A percentile compares a stretch with the other conserved stretches of the same genome.
These are phyloP conservation scores for Buddleja alternifolia DNA, from an alignment of 257 asterid genomes.

Conservation along the genomic window DNA sequence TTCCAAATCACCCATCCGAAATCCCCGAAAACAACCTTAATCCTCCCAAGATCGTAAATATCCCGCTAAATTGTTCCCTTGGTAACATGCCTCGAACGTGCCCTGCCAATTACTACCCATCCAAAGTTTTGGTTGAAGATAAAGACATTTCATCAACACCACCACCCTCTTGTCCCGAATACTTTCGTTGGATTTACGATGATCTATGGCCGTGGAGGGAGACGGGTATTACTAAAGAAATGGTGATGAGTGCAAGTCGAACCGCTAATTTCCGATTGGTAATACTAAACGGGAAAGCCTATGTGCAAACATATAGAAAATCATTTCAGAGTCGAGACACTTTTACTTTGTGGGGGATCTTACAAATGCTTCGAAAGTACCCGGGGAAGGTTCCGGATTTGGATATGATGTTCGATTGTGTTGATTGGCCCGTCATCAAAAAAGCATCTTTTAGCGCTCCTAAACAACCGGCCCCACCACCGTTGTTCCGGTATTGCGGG, in stretches of 20 bases:
- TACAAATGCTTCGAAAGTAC: constrained; percentile 68
- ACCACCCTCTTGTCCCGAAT: constrained; percentile 55
- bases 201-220: constrained; percentile 72
- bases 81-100: constrained; percentile 46
- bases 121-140: constrained; percentile 11
- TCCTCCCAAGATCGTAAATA: constrained; percentile 33
- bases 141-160: constrained; percentile 2
- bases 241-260: constrained; percentile 56
- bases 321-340: constrained; percentile 65
- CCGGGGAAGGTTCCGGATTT: constrained; percentile 78
- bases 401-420: constrained; percentile 82
- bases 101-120: constrained; percentile 61
- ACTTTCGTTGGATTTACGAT: constrained; percentile 77
- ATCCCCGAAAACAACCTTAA: constrained; percentile 22
- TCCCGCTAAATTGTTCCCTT: constrained; percentile 60
- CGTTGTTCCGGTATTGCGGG: constrained; percentile 75
- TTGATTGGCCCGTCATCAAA: constrained; percentile 66
- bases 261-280: constrained; percentile 75
- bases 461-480: constrained; percentile 48
- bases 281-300: constrained; percentile 61
- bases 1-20: neutral
- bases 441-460: constrained; percentile 34
- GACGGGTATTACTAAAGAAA: constrained; percentile 61
- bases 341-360: constrained; percentile 79
- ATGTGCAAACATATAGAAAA: constrained; percentile 49